phyloP scores from a whole-genome alignment of 163 green algal genomes.

The Chlorella variabilis region DNA sequence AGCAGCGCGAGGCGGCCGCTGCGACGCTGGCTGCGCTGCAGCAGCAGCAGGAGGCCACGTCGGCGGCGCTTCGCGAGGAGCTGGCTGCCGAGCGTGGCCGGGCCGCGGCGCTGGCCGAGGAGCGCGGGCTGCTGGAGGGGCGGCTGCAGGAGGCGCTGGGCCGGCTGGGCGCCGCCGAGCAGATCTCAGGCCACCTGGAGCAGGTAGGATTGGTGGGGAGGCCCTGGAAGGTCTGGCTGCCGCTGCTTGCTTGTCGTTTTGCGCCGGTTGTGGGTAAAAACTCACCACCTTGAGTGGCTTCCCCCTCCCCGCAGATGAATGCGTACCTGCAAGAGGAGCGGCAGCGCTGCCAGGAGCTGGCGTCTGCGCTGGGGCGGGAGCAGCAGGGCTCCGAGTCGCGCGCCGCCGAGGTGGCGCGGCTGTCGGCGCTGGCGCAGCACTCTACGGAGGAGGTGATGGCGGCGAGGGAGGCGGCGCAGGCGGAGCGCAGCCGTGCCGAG shows the following conservation, averaged over 20 bases:
- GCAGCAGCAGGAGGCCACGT: slow-evolving; percentile 16
- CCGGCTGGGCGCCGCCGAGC: slow-evolving; percentile 13
- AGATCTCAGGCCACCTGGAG: slow-evolving; percentile 27
- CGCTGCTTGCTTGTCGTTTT: no score
- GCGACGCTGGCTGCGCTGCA: slow-evolving; percentile 22
- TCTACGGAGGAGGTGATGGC: slow-evolving; percentile 43
- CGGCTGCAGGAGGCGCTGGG: slow-evolving; percentile 23
- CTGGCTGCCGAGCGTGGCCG: slow-evolving; percentile 18
- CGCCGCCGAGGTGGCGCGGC: slow-evolving; percentile 11
- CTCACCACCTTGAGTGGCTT: no score
- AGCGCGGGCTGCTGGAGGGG: background rate
- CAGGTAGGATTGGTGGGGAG: background rate
- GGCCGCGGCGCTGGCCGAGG: background rate
- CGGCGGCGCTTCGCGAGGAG: slow-evolving; percentile 22
- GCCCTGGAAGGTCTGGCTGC: no score
- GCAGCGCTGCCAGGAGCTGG: slow-evolving; percentile 37
- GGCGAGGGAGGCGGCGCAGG: slow-evolving; percentile 26
- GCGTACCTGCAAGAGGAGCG: slow-evolving; percentile 35
- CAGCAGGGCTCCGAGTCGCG: slow-evolving; percentile 1
- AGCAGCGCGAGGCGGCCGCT: slow-evolving; percentile 12
- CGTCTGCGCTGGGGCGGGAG: slow-evolving; percentile 17
- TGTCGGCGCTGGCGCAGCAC: slow-evolving; percentile 22
- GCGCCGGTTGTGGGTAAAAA: no score
- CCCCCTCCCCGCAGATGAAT: slow-evolving; percentile 29
- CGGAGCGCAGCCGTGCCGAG: slow-evolving; percentile 12